Evolutionary conservation across 164 flowering plant genomes (phyloP).

Genomic region (Tinospora cordifolia): DNA sequence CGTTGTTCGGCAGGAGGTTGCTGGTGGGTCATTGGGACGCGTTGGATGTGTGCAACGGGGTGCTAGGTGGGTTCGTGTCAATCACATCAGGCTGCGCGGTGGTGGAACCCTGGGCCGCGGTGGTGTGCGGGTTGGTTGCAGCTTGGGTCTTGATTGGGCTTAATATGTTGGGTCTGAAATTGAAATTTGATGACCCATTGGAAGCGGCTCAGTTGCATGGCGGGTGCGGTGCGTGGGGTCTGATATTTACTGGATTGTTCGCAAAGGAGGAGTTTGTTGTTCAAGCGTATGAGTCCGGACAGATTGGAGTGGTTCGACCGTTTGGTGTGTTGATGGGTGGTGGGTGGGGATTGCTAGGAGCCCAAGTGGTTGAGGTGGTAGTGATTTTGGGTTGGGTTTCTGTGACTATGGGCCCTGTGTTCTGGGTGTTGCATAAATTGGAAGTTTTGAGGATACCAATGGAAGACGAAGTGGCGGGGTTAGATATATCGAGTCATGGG

Average conservation of each 20-base stretch:
- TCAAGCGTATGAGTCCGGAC: too few species aligned
- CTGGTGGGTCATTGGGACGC: constrained; percentile 67
- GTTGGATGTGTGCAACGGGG: constrained; percentile 67
- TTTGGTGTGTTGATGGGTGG: constrained; percentile 70
- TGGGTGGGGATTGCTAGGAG: constrained; percentile 54
- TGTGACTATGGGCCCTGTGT: constrained; percentile 68
- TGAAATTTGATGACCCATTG: constrained; percentile 60
- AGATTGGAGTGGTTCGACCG: constrained; percentile 28
- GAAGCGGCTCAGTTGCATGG: constrained; percentile 83
- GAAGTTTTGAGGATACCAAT: constrained; percentile 39
- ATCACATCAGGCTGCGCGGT: constrained; percentile 71
- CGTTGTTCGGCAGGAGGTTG: constrained; percentile 52
- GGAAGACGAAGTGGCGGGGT: constrained; percentile 61
- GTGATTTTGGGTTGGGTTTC: constrained; percentile 60
- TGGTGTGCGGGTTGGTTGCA: constrained; percentile 67
- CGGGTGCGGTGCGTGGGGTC: constrained; percentile 85
- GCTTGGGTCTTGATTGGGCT: constrained; percentile 45
- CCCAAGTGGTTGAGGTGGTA: constrained; percentile 47
- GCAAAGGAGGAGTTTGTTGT: constrained; percentile 50
- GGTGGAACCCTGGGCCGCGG: constrained; percentile 85
- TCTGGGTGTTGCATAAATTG: constrained; percentile 45
- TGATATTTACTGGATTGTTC: constrained; percentile 66
- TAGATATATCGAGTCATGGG: constrained; percentile 70
- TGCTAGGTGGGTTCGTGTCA: constrained; percentile 73
- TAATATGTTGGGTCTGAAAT: constrained; percentile 47